Base-by-base conservation (phyloP, 768 basidiomycete genomes). In the Multifurca ochricompacta region DNA sequence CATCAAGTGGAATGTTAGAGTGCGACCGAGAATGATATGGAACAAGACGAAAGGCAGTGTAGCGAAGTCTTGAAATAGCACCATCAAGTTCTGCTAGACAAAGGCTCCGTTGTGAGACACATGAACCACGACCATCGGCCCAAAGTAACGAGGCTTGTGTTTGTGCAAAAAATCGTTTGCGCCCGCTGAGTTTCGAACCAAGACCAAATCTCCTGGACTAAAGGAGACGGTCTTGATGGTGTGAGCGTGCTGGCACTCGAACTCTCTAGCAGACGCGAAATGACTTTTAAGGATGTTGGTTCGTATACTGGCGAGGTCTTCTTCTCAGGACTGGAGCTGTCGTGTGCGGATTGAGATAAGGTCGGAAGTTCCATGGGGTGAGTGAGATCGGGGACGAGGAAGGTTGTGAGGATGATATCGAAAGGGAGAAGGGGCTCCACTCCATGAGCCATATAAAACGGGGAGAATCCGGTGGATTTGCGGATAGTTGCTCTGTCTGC, bases 401-500 rank as follows among this genome's bases (percentile, higher is more conserved):
- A n/a, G n/a, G n/a, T n/a, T n/a, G n/a, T n/a, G n/a, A n/a, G n/a
- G n/a, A n/a, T n/a, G n/a, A n/a, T n/a, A n/a, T n/a, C n/a, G 27
- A 62, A 55, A 0, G 64, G 64, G 13, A 63, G 35, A 8, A 64
- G 31, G 0, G 58, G 65, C 18, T 63, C 48, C 44, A 51, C 49
- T 18, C 64, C 62, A 2, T 50, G 58, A 0, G 49, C 55, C 2
- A 49, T 54, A 37, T 58, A 62, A 46, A 54, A 62, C 1, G 71
- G 72, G 0, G 69, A 71, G 41, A 63, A 69, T 0, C 72, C 71
- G 13, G 67, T 64, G 0, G 63, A 45, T 2, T 64, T 57, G 0
- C 65, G 56, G 0, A 64, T 53, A 0, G 72, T 73, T 1, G 74
- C 61, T 0, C 66, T 50, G 5, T 77, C 71, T 0, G 74, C 64